Evolutionary conservation across 2,329 filamentous ascomycete species (phyloP), one percentile per base, ranked within the genome.

Genomic region (Fonsecaea erecta): DNA sequence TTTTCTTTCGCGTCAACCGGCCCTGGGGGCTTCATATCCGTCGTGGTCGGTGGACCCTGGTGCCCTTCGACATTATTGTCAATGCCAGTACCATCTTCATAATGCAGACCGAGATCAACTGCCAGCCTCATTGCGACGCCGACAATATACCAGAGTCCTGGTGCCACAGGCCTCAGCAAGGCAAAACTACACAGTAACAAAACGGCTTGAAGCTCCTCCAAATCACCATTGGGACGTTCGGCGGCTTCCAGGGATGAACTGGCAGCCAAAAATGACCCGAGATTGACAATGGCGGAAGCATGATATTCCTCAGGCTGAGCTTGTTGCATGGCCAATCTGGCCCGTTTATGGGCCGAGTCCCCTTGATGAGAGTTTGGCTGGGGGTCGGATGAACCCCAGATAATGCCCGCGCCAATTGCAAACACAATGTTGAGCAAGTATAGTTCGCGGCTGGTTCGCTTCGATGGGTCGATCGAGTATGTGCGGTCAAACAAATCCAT

Each of bases 361-460:
- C 73, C 72, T 37, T 73, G 75, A 11, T 72, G 70, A 9, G 72
- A 68, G 12, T 75, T 72, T 5, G 70, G 63, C 52, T 70, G 67
- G 1, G 63, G 58, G 60, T 73, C 70, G 28, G 73, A 69, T 46
- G 72, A 61, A 59, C 71, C 40, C 71, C 97, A 88, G 70, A 97
- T 96, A 72, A 97, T 96, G 18, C 93, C 94, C 18, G 91, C 90
- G 6, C 95, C 95, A 72, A 98, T 97, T 14, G 94, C 94, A 79
- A 96, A 98, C 26, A 98, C 93, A 78, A 98, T 97, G 77, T 97
- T 97, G 68, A 98, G 83, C 80, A 96, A 87, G 78, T 97, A 98
- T n/a, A 95, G 83, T 77, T 97, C 93, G 60, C 90, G 85, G 3
- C 92, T 86, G 1, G 90, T 90, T 28, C 90, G 85, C 60, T 86